These are phyloP conservation scores for Calonectria honghensis DNA, from an alignment of 2,329 filamentous ascomycete genomes.

Conservation along the genomic window DNA sequence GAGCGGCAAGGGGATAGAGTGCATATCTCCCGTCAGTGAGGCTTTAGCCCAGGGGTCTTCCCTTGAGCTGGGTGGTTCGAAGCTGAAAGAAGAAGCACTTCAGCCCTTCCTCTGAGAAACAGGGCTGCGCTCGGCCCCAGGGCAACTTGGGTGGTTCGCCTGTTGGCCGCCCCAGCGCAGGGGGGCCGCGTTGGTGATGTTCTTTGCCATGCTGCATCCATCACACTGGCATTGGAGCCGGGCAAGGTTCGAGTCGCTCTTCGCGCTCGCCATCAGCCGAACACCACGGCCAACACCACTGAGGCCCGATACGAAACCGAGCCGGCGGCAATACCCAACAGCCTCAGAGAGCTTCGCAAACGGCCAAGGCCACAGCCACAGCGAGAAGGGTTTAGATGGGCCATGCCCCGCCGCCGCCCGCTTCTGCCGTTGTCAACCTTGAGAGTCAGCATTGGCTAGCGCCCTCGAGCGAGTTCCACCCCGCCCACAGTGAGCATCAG, in stretches of 20 bases:
- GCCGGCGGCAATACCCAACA: slow-evolving; percentile 1
- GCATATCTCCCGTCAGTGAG: slow-evolving; percentile 29
- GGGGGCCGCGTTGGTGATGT: slow-evolving; percentile 24
- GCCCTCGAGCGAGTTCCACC: slow-evolving; percentile 31
- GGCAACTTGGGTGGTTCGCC: slow-evolving; percentile 22
- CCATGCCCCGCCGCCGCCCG: slow-evolving; percentile 30
- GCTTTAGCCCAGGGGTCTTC: slow-evolving; percentile 19
- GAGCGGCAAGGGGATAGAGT: slow-evolving; percentile 16
- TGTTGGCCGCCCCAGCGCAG: not conserved
- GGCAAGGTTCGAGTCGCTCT: slow-evolving; percentile 4
- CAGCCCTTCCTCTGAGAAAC: not conserved
- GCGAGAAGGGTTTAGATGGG: slow-evolving; percentile 13
- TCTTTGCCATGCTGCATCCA: slow-evolving; percentile 17
- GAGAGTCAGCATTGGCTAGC: slow-evolving; percentile 33
- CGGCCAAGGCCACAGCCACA: slow-evolving; percentile 32
- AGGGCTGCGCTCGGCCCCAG: slow-evolving; percentile 26
- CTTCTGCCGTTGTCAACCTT: slow-evolving; percentile 30
- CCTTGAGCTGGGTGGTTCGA: slow-evolving; percentile 32
- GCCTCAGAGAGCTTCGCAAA: slow-evolving; percentile 13
- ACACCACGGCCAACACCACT: not conserved
- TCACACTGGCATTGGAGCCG: slow-evolving; percentile 2
- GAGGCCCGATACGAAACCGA: slow-evolving; percentile 24
- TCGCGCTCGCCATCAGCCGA: not conserved
- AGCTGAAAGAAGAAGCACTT: slow-evolving; percentile 24
- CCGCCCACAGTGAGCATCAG: slow-evolving; percentile 37